Base-by-base conservation (phyloP, 345 rosid species). In the Acer saccharum region DNA sequence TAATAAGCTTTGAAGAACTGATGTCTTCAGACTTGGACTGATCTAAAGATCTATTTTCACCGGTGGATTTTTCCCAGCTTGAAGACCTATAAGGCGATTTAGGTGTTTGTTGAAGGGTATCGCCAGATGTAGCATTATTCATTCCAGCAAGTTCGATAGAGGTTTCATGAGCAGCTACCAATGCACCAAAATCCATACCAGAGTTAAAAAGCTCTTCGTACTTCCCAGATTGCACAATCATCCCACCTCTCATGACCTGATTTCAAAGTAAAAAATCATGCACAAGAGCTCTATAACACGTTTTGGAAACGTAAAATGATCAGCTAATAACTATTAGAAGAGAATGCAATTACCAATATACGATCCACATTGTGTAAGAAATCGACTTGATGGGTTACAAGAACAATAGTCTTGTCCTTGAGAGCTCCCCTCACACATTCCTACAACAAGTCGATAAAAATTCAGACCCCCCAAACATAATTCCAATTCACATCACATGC, bases 331-430 rank as follows among this genome's bases (percentile, higher is more conserved):
- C n/a, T 57, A 50, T 55, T 12, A 20, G 52, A 43, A 64, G 44
- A 75, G 29, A 44, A 54, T 25, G 41, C 89, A 2, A 69, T 65
- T 81, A 90, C 97, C 92, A 85, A 69, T 72, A 95, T 93, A 80
- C 83, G 93, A 71, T 93, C 94, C 21, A 91, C 90, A 71, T 91
- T 92, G 75, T 89, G 91, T 86, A 93, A 85, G 89, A 95, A 95
- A 83, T 95, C 99, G 13, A 95, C 96, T 90, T 95, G 98, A 77
- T 95, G 98, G 3, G 97, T 93, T 57, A 93, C 99, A 20, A 92
- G 96, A 76, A 95, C 76, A 74, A 95, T 69, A 29, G 98, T 92
- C 87, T 61, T 95, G 76, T 84, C 90, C 79, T 86, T 92, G 39
- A 95, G 81, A 78, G 86, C 93, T 79, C 99, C 94, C 78, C 97